Conservation (phyloP, 2,329 filamentous ascomycete genomes). For the Leptographium galeiforme region DNA sequence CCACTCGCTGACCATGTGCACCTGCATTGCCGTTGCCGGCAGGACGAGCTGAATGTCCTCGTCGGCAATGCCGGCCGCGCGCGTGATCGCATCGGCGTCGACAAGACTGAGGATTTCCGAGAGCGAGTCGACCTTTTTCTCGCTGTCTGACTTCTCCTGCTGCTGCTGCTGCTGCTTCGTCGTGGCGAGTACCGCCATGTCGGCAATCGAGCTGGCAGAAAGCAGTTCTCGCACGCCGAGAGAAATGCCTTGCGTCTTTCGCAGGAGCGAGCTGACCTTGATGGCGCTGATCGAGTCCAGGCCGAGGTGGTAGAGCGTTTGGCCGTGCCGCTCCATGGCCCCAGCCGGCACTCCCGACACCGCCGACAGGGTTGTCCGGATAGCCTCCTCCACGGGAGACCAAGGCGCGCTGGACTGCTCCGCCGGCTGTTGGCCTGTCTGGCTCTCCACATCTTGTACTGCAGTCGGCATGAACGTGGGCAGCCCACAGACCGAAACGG, state of each 20-base stretch:
- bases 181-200: slow-evolving; percentile 37
- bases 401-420: slow-evolving; percentile 14
- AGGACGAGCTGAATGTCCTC: slow-evolving; percentile 41
- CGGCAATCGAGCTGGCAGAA: slow-evolving; percentile 46
- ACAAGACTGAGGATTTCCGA: neutral
- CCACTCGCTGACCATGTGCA: slow-evolving; percentile 71
- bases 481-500: slow-evolving; percentile 54
- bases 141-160: neutral
- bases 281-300: slow-evolving; percentile 88
- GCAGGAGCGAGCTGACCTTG: slow-evolving; percentile 61
- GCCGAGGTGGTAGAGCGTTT: slow-evolving; percentile 70
- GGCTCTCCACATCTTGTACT: neutral
- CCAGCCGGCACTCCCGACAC: slow-evolving; percentile 45
- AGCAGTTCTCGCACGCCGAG: slow-evolving; percentile 62
- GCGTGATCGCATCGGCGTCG: slow-evolving; percentile 20
- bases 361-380: slow-evolving; percentile 35
- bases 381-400: slow-evolving; percentile 20
- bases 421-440: neutral
- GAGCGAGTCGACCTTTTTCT: neutral
- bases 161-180: neutral
- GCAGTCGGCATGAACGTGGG: slow-evolving; percentile 23
- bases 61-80: slow-evolving; percentile 23
- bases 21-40: slow-evolving; percentile 63
- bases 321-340: slow-evolving; percentile 40
- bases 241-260: slow-evolving; percentile 40